Base-by-base conservation (phyloP, 164 flowering plant species). In the Berberis vulgaris region DNA sequence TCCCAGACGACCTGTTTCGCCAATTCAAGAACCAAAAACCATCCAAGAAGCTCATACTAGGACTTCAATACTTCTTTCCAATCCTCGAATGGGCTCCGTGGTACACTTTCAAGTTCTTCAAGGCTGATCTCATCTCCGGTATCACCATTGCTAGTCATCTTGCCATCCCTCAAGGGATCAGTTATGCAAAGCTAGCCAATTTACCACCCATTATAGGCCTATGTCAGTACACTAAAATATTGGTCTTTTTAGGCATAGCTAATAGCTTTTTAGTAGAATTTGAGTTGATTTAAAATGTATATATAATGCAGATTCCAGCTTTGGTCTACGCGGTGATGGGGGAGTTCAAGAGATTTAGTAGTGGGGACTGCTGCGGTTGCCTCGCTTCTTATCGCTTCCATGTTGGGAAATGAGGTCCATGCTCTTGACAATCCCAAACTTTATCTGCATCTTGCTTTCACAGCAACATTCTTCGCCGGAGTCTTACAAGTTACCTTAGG, bases 141-240 rank as follows among this genome's bases (percentile, higher is more conserved):
- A 85, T 94, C 77, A 94, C 98, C 69, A 91, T 94, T 41, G 96
- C 98, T 6, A 88, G 97, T 67, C n/a, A n/a, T n/a, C 89, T 93
- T 39, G 96, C 98, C 11, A 86, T 92, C 50, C 98, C 98, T 50
- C 98, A 92, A 71, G 98, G 98, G 42, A 94, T 94, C 3, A 91
- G 98, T 71, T 91, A 94, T 54, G 96, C 97, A 41, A 88, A 84
- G 73, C 90, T 94, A 0, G 98, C 97, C 47, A 87, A 87, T 76
- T 76, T 94, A 65, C 97, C 98, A 0, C 96, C 97, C 0, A 83
- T 91, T 65, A 85, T 91, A 42, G 97, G 97, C 68, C 81, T 94
- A 8, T 94, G 98, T 93, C 60, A 81, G 91, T 75, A 9, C 8
- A 6, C 9, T 26, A 52, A 52, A 52, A 52, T 10, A 10, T 50